Base-by-base conservation (phyloP, 148 eudicot species). In the Arbutus unedo region DNA sequence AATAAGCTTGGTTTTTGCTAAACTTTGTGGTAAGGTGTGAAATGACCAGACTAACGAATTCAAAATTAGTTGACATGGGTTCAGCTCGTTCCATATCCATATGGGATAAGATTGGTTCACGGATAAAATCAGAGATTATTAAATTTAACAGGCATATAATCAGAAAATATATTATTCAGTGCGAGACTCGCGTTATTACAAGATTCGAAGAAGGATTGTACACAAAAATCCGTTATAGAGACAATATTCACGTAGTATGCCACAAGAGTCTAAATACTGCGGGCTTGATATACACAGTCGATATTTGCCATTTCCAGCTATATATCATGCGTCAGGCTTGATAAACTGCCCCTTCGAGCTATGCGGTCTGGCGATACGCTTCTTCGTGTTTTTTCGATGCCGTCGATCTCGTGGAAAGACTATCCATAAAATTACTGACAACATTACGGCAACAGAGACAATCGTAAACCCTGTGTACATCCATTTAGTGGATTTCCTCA, bases 391-490 rank as follows among this genome's bases (percentile, higher is more conserved):
- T 67, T 68, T 82, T 6, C 89, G 79, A 45, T 81, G 88, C 70
- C 81, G 83, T 54, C 86, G 71, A 14, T 88, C 82, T 18, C 84
- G 64, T 1, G 78, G 88, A 45, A 74, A 88, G 5, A 90, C 25
- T 18, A 90, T 64, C 92, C 92, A 90, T 38, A 86, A 64, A 5
- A 86, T 44, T n/a, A 86, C 45, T 8, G 91, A 90, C 43, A 85
- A 25, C 90, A 88, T 84, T 16, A 88, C 71, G 0, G 79, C 72
- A 15, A 45, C 64, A 41, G 91, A 84, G 6, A 85, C 84, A 16
- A 73, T 3, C 0, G 73, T 72, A 68, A 90, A 81, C 16, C 89
- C 89, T 1, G 16, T n/a, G 49, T 88, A 86, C 10, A 81, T 86
- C 89, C 87, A 86, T 53, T 66, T 43, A 55, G 87, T 82, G 64